Evolutionary conservation across 306 rosid genomes (phyloP), one percentile per base, ranked within the genome.

Genomic region (Cicer pinnatifidum): DNA sequence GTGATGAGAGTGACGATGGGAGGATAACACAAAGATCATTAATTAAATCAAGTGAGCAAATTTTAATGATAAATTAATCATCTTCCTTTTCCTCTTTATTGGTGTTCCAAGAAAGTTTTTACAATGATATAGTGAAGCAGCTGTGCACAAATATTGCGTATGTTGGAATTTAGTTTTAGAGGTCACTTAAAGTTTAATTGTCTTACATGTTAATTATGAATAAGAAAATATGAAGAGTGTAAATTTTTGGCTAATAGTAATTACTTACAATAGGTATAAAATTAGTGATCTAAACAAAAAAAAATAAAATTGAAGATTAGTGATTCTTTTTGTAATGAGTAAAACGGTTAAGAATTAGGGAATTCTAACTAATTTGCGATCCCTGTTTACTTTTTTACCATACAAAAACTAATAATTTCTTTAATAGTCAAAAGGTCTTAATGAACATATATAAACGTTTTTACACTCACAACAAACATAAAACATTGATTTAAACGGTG

Each of bases 1-100:
- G 61, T 71, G 39, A 38, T 53, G 61, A 79, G 35, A 78, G 37
- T 56, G 73, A 79, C 48, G 41, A 53, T 52, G 40, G 51, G 43
- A 44, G 52, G 71, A 43, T n/a, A 60, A 73, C 47, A 78, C 58
- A 6, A 4, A 4, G 11, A n/a, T 71, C 43, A 44, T 47, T 78
- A 53, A 44, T 40, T 70, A 70, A 59, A 69, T 39, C 19, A 75
- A 43, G 6, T 11, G 6, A 23, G 19, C 1, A 60, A 13, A 52
- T 2, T 19, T 43, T 61, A 37, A 60, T 60, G 13, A 60, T 60
- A 46, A 51, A 51, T 28, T 71, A 52, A 52, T 81, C 52, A 53
- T 45, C 46, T 11, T 44, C 44, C 67, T 71, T 73, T 72, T 70
- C 28, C 62, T 54, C 67, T 35, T 35, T 46, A 15, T 45, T 46